Percentiles rank a stretch among this genome's conserved stretches.
Evolutionary conservation across 768 basidiomycete genomes (phyloP).

Genomic region (Saitozyma sp.): DNA sequence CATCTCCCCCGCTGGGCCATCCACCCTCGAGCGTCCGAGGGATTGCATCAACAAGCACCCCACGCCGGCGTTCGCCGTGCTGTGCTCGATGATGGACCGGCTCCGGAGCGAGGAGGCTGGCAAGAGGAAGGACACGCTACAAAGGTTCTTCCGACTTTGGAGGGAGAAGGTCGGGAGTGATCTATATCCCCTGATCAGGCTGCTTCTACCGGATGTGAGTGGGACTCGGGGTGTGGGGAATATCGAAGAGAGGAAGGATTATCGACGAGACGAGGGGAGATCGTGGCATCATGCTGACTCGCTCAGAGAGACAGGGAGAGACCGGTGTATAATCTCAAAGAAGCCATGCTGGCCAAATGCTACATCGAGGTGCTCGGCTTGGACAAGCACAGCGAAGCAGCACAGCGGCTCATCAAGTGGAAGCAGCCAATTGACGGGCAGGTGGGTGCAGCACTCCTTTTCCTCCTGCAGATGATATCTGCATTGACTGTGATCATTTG

Average conservation of each 20-base stretch:
- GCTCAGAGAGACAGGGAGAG: constrained; percentile 88
- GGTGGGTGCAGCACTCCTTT: too few relatives aligned
- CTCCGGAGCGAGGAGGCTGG: constrained; percentile 74
- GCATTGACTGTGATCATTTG: too few relatives aligned
- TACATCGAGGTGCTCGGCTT: constrained; percentile 89
- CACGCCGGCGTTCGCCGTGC: constrained; percentile 36
- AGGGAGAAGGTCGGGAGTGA: constrained; percentile 80
- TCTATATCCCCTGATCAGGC: constrained; percentile 81
- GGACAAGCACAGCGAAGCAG: constrained; percentile 74
- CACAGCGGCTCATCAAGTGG: constrained; percentile 83
- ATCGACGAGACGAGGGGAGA: neutral
- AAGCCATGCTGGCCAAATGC: constrained; percentile 87
- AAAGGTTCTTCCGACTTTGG: constrained; percentile 82
- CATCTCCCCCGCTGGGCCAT: constrained; percentile 4
- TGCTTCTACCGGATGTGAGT: constrained; percentile 83
- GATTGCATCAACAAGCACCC: constrained; percentile 41
- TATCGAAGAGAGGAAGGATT: neutral
- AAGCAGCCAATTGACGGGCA: constrained; percentile 56
- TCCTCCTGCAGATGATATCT: too few relatives aligned
- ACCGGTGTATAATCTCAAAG: constrained; percentile 89
- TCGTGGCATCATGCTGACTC: neutral
- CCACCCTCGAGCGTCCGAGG: constrained; percentile 33
- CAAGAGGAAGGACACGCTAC: constrained; percentile 67
- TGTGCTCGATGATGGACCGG: constrained; percentile 68
- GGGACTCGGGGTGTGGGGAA: neutral